phyloP scores from a whole-genome alignment of 2,329 filamentous ascomycete genomes.

The Colletotrichum magnum region DNA sequence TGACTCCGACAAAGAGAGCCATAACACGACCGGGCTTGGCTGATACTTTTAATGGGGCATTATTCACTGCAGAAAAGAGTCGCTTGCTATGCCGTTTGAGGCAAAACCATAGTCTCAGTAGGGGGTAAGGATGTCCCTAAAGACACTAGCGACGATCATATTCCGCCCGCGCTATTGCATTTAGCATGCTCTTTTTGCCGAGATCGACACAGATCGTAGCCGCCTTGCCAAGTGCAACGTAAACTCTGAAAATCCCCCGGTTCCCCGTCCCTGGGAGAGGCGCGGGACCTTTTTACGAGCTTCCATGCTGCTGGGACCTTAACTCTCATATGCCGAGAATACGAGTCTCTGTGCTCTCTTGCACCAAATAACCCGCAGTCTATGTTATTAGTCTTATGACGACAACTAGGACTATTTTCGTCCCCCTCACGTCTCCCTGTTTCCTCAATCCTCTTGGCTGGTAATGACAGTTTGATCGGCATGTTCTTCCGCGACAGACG shows the following conservation, averaged over 20 bases:
- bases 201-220: constrained; percentile 19
- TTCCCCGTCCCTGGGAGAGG: background rate
- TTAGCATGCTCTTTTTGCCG: background rate
- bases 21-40: constrained; percentile 11
- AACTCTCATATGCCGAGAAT: background rate
- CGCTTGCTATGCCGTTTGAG: constrained; percentile 3
- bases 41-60: background rate
- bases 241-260: constrained; percentile 11
- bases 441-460: background rate
- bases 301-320: constrained; percentile 8
- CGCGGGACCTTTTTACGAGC: background rate
- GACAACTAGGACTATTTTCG: background rate
- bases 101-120: constrained; percentile 17
- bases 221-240: constrained; percentile 20
- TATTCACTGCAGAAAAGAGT: background rate
- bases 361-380: background rate
- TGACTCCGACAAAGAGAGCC: constrained; percentile 12
- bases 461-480: constrained; percentile 13
- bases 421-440: background rate
- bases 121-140: background rate
- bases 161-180: background rate
- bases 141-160: background rate
- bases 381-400: background rate
- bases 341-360: background rate
- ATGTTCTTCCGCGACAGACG: constrained; percentile 1